A percentile compares a stretch with the other conserved stretches of the same genome.
Evolutionary conservation across 2,329 filamentous ascomycete genomes (phyloP).

Genomic region (Sphaerulina musiva): DNA sequence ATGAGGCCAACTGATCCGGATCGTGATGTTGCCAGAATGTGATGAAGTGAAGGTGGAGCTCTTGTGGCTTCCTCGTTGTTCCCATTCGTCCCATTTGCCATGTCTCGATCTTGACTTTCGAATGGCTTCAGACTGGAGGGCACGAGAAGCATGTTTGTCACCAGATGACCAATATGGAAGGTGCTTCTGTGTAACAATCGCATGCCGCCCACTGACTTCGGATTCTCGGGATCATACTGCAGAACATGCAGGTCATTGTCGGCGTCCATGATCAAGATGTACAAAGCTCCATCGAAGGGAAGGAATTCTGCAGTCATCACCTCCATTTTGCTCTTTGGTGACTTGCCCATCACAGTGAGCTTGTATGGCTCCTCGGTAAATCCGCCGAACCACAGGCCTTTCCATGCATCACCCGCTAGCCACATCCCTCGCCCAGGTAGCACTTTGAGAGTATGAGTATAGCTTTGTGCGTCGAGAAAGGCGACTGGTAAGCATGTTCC

Average conservation of each 20-base stretch:
- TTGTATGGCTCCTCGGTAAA: conserved; percentile 97
- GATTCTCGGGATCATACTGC: conserved; percentile 93
- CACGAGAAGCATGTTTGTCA: conserved; percentile 68
- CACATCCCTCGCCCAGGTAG: conserved; percentile 77
- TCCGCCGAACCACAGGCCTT: conserved; percentile 91
- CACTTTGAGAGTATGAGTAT: conserved; percentile 78
- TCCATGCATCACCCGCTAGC: conserved; percentile 81
- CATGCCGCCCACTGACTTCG: conserved; percentile 84
- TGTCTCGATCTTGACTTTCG: conserved; percentile 33
- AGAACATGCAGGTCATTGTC: conserved; percentile 82
- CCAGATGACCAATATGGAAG: conserved; percentile 78
- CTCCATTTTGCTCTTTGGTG: conserved; percentile 63
- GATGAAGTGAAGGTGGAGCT: conserved; percentile 32
- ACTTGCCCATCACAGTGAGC: conserved; percentile 88
- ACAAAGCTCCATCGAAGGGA: conserved; percentile 74
- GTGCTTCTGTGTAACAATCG: conserved; percentile 79
- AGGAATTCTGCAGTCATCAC: conserved; percentile 79
- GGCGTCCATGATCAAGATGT: conserved; percentile 74
- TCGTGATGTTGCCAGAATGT: conserved; percentile 64
- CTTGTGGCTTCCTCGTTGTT: conserved; percentile 17
- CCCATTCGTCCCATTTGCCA: conserved; percentile 25
- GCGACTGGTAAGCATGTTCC: conserved; percentile 86
- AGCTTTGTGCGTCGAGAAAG: conserved; percentile 96
- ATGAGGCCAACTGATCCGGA: conserved; percentile 73
- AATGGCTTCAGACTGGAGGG: conserved; percentile 53